Evolutionary conservation across 192 early-diverging fungal species (phyloP).

Genomic region (Linnemannia zychae): DNA sequence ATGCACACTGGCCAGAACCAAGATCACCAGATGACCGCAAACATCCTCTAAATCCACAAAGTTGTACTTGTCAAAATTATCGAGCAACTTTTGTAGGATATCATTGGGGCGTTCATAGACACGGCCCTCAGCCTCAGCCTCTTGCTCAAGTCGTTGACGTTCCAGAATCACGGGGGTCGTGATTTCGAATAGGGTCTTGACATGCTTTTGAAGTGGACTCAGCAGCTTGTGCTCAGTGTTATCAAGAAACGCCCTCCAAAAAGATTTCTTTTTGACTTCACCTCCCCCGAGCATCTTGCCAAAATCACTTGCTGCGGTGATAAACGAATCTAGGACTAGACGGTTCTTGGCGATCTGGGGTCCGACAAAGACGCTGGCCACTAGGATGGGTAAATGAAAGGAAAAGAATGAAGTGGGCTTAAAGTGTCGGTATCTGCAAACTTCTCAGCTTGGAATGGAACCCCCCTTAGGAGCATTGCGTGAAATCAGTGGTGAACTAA

Average conservation of each 20-base stretch:
- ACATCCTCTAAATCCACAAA: conserved; percentile 47
- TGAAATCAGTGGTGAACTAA: too few relatives aligned
- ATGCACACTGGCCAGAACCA: conserved; percentile 54
- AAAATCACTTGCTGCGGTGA: conserved; percentile 32
- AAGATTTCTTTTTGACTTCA: neutral
- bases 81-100: conserved; percentile 52
- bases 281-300: conserved; percentile 12
- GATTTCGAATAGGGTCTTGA: conserved; percentile 22
- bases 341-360: conserved; percentile 35
- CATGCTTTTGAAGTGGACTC: conserved; percentile 30
- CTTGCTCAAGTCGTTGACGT: conserved; percentile 31
- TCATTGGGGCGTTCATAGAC: conserved; percentile 47
- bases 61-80: conserved; percentile 47
- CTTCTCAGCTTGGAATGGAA: neutral
- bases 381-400: conserved; percentile 6
- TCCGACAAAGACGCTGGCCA: conserved; percentile 43
- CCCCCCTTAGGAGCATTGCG: neutral
- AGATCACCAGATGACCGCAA: conserved; percentile 42
- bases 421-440: conserved; percentile 11
- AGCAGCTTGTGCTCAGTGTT: conserved; percentile 4
- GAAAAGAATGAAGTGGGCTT: neutral
- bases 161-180: conserved; percentile 34
- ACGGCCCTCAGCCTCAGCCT: conserved; percentile 12
- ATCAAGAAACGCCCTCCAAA: conserved; percentile 8
- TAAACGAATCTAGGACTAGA: conserved; percentile 35